These are phyloP conservation scores for Moringa oleifera DNA, from an alignment of 345 rosid genomes.

Conservation along the genomic window DNA sequence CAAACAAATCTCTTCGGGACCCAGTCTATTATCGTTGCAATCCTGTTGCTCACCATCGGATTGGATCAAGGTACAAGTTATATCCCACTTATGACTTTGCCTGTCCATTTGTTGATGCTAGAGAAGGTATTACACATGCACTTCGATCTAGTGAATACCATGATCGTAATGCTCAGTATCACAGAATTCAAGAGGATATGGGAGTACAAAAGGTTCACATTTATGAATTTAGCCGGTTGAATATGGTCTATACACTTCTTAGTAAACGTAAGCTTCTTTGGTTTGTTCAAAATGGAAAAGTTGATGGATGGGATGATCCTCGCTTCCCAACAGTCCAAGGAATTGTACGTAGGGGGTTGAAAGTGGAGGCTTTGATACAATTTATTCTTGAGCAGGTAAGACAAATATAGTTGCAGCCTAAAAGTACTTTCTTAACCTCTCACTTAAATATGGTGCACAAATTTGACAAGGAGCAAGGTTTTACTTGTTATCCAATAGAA, in stretches of 20 bases:
- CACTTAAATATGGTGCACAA: background rate
- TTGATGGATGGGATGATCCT: slow-evolving; percentile 98
- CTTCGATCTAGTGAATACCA: slow-evolving; percentile 87
- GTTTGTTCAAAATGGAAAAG: slow-evolving; percentile 86
- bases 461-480: background rate
- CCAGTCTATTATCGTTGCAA: slow-evolving; percentile 95
- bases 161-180: slow-evolving; percentile 85
- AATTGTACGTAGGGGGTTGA: slow-evolving; percentile 85
- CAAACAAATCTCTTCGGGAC: slow-evolving; percentile 90
- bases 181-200: slow-evolving; percentile 81
- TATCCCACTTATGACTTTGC: slow-evolving; percentile 99
- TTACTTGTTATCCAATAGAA: background rate
- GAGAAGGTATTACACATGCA: slow-evolving; percentile 85
- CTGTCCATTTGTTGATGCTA: slow-evolving; percentile 84
- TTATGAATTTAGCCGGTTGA: slow-evolving; percentile 83
- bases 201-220: slow-evolving; percentile 60
- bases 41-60: slow-evolving; percentile 84
- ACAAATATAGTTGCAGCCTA: background rate
- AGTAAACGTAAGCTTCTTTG: slow-evolving; percentile 93
- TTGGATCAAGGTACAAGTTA: slow-evolving; percentile 75
- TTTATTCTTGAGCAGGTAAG: slow-evolving; percentile 93
- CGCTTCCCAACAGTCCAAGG: slow-evolving; percentile 99
- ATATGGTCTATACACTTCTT: slow-evolving; percentile 85
- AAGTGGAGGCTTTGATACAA: slow-evolving; percentile 82
- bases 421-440: background rate